Conservation (phyloP, 768 basidiomycete species). For the Arthromyces matolae region DNA sequence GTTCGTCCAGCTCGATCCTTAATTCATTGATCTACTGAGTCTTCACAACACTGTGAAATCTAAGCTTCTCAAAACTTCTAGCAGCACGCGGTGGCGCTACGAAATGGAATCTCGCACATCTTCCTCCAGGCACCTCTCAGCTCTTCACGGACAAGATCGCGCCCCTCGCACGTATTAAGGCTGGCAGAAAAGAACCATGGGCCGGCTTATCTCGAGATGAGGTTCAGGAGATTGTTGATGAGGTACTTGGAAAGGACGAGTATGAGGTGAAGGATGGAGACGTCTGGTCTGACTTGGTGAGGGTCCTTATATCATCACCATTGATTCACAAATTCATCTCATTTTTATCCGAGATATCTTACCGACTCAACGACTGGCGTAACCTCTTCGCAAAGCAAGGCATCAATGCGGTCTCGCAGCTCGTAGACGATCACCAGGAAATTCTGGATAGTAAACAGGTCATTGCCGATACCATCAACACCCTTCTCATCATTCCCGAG, state of each 20-base stretch:
- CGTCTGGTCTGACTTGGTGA: constrained; percentile 1
- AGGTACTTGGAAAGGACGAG: background rate
- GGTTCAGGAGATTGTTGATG: background rate
- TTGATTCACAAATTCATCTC: background rate
- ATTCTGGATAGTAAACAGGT: background rate
- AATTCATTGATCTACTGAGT: too few relatives aligned
- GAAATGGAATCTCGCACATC: background rate
- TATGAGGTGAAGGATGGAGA: background rate
- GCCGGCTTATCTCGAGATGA: background rate
- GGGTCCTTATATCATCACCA: background rate
- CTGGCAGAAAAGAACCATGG: background rate
- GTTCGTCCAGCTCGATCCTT: too few relatives aligned
- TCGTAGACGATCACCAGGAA: background rate
- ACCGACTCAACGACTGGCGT: background rate
- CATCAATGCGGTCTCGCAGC: background rate
- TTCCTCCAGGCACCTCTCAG: background rate
- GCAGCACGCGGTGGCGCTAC: background rate
- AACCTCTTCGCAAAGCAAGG: background rate
- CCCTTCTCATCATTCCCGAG: background rate
- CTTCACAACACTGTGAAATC: too few relatives aligned
- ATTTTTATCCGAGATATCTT: background rate
- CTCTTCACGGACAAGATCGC: background rate
- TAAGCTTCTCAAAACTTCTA: too few relatives aligned
- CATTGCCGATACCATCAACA: background rate
- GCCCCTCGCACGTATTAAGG: background rate